Percentiles rank a stretch among this genome's conserved stretches.
These are phyloP conservation scores for Viridothelium virens DNA, from an alignment of 495 filamentous ascomycete genomes.

Conservation along the genomic window DNA sequence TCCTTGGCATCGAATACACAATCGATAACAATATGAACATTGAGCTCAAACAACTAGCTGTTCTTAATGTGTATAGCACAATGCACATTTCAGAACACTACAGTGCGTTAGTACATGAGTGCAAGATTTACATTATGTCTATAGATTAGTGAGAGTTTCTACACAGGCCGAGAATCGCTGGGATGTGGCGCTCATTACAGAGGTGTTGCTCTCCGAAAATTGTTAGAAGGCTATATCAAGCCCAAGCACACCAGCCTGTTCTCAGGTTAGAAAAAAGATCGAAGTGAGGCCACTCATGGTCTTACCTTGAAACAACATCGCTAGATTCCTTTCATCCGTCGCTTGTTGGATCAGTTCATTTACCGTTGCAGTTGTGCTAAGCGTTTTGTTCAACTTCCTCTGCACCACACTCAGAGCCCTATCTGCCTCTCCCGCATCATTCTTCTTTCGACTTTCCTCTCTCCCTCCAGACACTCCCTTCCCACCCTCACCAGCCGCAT, in stretches of 20 bases:
- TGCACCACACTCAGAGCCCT: slow-evolving; percentile 83
- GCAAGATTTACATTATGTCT: too few relatives aligned
- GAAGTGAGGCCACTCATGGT: background rate
- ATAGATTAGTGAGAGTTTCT: too few relatives aligned
- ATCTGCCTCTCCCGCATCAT: slow-evolving; percentile 83
- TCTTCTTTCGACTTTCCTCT: slow-evolving; percentile 41
- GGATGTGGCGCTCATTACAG: too few relatives aligned
- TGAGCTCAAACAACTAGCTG: background rate
- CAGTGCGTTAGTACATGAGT: background rate
- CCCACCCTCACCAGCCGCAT: slow-evolving; percentile 17
- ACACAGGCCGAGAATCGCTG: too few relatives aligned
- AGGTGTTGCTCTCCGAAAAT: too few relatives aligned
- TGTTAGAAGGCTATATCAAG: background rate
- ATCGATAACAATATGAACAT: background rate
- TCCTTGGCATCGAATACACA: too few relatives aligned
- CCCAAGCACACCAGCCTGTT: slow-evolving; percentile 7
- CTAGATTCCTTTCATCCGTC: slow-evolving; percentile 84
- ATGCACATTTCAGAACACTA: slow-evolving; percentile 15
- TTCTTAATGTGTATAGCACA: slow-evolving; percentile 25
- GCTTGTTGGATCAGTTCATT: slow-evolving; percentile 96
- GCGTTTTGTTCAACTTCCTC: slow-evolving; percentile 86
- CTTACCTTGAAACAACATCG: slow-evolving; percentile 80
- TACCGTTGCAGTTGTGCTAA: slow-evolving; percentile 90
- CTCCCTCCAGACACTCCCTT: background rate
- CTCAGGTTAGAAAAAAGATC: background rate